A percentile compares a stretch with the other conserved stretches of the same genome.
Evolutionary conservation across 2,329 filamentous ascomycete genomes (phyloP).

Genomic region (Colletotrichum agaves): DNA sequence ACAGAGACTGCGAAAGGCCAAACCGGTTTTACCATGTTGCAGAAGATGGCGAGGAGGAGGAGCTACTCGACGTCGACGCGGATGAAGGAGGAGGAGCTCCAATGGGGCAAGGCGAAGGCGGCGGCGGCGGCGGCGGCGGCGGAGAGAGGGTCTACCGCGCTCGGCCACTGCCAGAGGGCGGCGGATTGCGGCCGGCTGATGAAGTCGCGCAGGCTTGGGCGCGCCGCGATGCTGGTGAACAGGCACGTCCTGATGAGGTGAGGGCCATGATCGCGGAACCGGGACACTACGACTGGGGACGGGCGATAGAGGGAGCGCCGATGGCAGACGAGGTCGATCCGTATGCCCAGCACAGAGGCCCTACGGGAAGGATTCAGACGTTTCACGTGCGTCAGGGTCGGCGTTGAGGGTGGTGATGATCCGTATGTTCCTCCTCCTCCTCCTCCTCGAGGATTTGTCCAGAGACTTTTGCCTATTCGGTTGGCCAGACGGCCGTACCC

Average conservation of each 20-base stretch:
- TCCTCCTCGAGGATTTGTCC: not conserved
- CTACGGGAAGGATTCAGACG: not conserved
- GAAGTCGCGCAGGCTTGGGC: not conserved
- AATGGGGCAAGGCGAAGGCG: too few species aligned
- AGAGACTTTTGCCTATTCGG: not conserved
- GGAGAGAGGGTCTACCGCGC: not conserved
- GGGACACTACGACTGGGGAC: constrained; percentile 37
- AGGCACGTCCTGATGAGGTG: not conserved
- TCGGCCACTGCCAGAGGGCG: not conserved
- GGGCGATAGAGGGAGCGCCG: not conserved
- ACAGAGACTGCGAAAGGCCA: constrained; percentile 6
- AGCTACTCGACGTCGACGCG: not conserved
- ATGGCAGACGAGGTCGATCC: not conserved
- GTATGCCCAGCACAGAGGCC: not conserved
- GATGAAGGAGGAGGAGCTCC: not conserved
- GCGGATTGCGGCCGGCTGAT: not conserved
- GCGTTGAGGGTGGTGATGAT: not conserved
- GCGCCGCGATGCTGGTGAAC: not conserved
- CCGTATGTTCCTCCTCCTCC: not conserved
- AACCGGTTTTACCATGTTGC: not conserved
- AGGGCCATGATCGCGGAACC: not conserved
- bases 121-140: not conserved
- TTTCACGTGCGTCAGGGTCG: not conserved
- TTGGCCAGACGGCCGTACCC: too few species aligned
- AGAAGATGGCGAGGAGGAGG: not conserved